phyloP scores from a whole-genome alignment of 176 grass and related monocot species.

The Ampelocalamus luodianensis region DNA sequence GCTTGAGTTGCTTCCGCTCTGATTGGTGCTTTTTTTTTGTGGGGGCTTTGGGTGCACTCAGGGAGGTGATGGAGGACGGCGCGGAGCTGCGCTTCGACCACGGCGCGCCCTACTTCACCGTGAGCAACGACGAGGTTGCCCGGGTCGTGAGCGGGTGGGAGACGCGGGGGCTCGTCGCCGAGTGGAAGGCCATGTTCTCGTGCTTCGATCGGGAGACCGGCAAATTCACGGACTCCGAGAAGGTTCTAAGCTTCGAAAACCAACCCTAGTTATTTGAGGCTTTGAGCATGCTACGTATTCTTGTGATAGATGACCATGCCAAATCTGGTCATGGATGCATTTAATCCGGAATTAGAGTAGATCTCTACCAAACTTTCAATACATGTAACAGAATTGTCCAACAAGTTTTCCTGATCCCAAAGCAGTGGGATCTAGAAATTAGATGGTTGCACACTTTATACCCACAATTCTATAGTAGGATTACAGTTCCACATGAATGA shows the following conservation, averaged over 20 bases:
- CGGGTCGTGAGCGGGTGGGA: slow-evolving; percentile 69
- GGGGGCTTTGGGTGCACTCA: slow-evolving; percentile 17
- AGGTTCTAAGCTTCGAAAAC: slow-evolving; percentile 38
- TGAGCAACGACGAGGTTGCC: slow-evolving; percentile 66
- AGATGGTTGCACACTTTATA: no score
- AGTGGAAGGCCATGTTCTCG: slow-evolving; percentile 75
- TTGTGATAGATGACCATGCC: not conserved
- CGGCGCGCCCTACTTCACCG: slow-evolving; percentile 83
- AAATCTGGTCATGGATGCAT: no score
- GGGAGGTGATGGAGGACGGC: slow-evolving; percentile 73
- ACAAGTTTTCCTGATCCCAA: no score
- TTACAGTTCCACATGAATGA: not conserved
- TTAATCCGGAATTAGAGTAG: not conserved
- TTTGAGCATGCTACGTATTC: not conserved
- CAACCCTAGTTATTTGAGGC: not conserved
- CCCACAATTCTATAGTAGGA: no score
- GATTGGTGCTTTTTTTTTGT: not conserved
- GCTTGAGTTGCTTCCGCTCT: not conserved
- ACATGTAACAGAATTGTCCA: no score
- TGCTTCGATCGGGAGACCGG: slow-evolving; percentile 59
- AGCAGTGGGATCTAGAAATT: no score
- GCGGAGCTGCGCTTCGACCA: slow-evolving; percentile 85
- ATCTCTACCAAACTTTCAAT: no score
- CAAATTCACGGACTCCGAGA: slow-evolving; percentile 68
- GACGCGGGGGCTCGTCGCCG: slow-evolving; percentile 67